Evolutionary conservation across 495 filamentous ascomycete genomes (phyloP), one percentile per base, ranked within the genome.

Genomic region (Podospora appendiculata): DNA sequence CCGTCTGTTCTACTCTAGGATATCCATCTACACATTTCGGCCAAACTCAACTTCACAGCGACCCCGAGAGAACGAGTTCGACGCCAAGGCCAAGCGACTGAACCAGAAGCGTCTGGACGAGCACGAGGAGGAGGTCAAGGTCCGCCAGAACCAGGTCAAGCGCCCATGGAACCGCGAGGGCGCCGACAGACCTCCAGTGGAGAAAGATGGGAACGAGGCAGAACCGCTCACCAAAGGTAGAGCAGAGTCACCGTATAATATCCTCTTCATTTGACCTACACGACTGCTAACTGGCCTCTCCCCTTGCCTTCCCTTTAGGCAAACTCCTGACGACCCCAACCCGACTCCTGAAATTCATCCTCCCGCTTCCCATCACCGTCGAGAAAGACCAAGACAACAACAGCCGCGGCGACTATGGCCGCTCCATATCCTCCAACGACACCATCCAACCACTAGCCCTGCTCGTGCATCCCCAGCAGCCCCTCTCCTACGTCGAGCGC

Each of bases 281-380:
- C 25, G 2, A 25, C 5, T 25, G 25, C 25, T 25, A 25, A 25
- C 25, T 25, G 25, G 25, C 25, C 25, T 25, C 25, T 25, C 25
- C 25, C 25, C 25, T 25, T 25, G 25, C 25, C 25, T 25, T 5
- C 25, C 25, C 25, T 41, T 35, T 18, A 94, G 90, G 89, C 39
- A 95, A 92, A 69, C 79, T 97, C 32, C 74, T 96, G 41, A 92
- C 91, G 0, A 96, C 92, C 0, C 91, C 92, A 0, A 93, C 89
- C 1, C 80, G 89, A 6, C 81, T 95, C 39, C 81, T 97, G 35
- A 97, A 96, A 67, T 71, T 97, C 13, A 85, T 96, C 18, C 75
- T 96, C 8, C 91, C 91, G 0, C 75, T 96, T 9, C 83, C 83
- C 5, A 82, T 80, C 2, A 54, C 65, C 2, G 74, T 85, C 53